These are phyloP conservation scores for Cornus florida DNA, from an alignment of 148 eudicot genomes.

Conservation along the genomic window DNA sequence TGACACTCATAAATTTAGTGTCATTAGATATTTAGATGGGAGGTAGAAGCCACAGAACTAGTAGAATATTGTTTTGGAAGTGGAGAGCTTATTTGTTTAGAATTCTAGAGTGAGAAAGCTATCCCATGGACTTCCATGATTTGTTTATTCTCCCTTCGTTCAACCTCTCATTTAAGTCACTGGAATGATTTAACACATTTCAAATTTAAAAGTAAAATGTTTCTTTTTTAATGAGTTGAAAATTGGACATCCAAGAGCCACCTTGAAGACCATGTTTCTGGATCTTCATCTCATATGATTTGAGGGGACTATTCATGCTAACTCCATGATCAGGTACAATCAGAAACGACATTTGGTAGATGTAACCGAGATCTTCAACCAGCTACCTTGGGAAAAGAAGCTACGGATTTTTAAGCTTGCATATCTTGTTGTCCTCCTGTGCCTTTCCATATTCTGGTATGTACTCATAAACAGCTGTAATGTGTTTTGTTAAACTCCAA, in stretches of 20 bases:
- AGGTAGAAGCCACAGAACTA: no score
- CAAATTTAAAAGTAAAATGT: not conserved
- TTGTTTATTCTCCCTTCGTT: no score
- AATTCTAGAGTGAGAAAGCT: no score
- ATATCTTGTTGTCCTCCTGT: conserved; percentile 32
- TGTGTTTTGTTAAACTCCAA: not conserved
- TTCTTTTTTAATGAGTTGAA: not conserved
- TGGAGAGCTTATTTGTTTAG: no score
- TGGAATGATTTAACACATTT: not conserved
- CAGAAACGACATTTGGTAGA: conserved; percentile 37
- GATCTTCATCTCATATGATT: not conserved
- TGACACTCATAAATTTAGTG: no score
- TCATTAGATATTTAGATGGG: no score
- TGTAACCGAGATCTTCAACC: conserved; percentile 59
- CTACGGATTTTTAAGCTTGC: conserved; percentile 41
- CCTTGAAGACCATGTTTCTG: not conserved
- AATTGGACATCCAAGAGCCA: not conserved
- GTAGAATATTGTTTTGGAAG: no score
- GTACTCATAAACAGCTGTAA: not conserved
- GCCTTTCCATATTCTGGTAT: conserved; percentile 45
- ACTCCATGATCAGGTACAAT: conserved; percentile 30
- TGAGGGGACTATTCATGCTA: not conserved
- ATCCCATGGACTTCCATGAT: no score
- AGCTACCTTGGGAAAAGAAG: conserved; percentile 44
- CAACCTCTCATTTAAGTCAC: not conserved